Evolutionary conservation across 768 basidiomycete genomes (phyloP).

Genomic region (Boletus reticulatus): DNA sequence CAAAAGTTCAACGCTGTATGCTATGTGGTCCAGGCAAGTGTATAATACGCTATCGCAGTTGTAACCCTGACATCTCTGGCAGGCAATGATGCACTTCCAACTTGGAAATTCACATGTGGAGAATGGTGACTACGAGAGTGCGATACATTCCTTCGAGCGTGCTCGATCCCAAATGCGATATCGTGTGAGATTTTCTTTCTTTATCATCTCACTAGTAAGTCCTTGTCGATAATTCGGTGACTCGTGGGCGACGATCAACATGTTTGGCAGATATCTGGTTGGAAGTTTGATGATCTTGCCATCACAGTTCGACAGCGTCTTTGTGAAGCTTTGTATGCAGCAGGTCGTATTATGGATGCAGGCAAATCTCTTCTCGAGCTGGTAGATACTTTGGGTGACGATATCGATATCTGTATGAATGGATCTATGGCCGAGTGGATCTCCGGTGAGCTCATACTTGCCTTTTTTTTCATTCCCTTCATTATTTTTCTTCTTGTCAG

Average conservation of each 20-base stretch:
- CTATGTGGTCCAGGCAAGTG: too few species aligned
- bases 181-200: not conserved
- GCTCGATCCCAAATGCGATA: not conserved
- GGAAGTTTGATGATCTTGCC: not conserved
- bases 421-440: not conserved
- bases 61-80: too few species aligned
- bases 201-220: not conserved
- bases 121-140: not conserved
- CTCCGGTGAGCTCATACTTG: not conserved
- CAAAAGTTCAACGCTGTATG: too few species aligned
- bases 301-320: not conserved
- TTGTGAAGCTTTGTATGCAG: not conserved
- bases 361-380: not conserved
- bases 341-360: not conserved
- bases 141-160: not conserved
- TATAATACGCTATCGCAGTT: too few species aligned
- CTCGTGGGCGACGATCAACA: not conserved
- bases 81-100: too few species aligned
- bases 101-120: not conserved
- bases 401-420: rapidly evolving
- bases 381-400: not conserved
- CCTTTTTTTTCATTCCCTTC: not conserved
- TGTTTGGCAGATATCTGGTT: not conserved
- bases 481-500: not conserved
- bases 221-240: not conserved